Percentiles rank a stretch among this genome's conserved stretches.
Conservation (phyloP, 2,329 filamentous ascomycete genomes). For the Stylonectria norvegica region DNA sequence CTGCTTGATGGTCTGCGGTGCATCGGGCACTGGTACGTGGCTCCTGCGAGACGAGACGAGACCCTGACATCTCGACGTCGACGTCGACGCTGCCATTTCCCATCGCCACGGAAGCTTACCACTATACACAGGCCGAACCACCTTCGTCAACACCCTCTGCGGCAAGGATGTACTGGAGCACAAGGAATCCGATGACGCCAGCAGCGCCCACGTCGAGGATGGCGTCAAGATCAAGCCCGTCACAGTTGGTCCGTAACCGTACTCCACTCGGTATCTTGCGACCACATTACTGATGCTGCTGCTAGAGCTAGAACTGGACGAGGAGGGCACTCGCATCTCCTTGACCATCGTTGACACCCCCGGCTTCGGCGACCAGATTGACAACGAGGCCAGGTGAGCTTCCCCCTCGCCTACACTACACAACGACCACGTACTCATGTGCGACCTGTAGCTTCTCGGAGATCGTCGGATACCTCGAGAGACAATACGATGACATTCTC, state of each 20-base stretch:
- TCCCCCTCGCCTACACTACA: not conserved
- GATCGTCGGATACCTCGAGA: conserved; percentile 96
- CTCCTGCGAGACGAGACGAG: conserved; percentile 13
- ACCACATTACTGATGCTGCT: conserved; percentile 19
- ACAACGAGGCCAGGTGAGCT: conserved; percentile 93
- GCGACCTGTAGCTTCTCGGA: conserved; percentile 72
- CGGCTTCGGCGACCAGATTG: conserved; percentile 97
- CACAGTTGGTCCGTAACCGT: conserved; percentile 72
- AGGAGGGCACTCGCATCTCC: conserved; percentile 97
- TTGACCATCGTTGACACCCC: conserved; percentile 98
- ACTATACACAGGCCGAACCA: conserved; percentile 74
- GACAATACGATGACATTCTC: conserved; percentile 99
- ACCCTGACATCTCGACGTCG: conserved; percentile 10
- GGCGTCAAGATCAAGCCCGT: conserved; percentile 98
- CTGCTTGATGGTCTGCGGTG: conserved; percentile 99
- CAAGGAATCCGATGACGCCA: conserved; percentile 90
- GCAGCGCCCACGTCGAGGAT: conserved; percentile 87
- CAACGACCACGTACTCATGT: conserved; percentile 8
- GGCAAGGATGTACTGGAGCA: conserved; percentile 86
- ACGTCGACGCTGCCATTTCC: conserved; percentile 11
- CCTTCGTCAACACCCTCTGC: conserved; percentile 99
- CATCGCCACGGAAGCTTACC: conserved; percentile 19
- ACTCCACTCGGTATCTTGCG: conserved; percentile 14
- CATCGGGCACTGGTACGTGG: conserved; percentile 88
- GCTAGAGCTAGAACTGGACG: conserved; percentile 87